Conservation (phyloP, 2,329 filamentous ascomycete species). For the Onygenales sp. region DNA sequence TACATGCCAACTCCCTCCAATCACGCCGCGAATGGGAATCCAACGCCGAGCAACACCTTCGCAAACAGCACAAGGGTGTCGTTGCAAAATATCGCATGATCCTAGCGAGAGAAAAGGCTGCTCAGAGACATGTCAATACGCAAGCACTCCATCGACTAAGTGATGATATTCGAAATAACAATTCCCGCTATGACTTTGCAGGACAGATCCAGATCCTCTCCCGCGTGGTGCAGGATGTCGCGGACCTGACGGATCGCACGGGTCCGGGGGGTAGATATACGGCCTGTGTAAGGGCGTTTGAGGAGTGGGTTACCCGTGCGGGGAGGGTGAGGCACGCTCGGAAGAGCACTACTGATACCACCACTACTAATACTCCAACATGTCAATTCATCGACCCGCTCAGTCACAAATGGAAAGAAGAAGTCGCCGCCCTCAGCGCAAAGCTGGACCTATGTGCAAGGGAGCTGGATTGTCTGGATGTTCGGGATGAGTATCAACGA, state of each 20-base stretch:
- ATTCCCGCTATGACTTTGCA: constrained; percentile 18
- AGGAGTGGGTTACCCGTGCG: constrained; percentile 26
- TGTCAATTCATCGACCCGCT: constrained; percentile 28
- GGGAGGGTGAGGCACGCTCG: constrained; percentile 16
- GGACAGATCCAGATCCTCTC: constrained; percentile 31
- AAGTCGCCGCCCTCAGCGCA: constrained; percentile 18
- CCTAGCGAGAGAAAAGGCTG: constrained; percentile 22
- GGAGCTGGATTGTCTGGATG: constrained; percentile 28
- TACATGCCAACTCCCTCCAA: constrained; percentile 24
- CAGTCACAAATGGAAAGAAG: constrained; percentile 24
- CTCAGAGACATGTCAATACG: constrained; percentile 24
- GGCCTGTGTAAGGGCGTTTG: constrained; percentile 22
- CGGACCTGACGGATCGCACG: constrained; percentile 18
- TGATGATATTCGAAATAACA: constrained; percentile 16
- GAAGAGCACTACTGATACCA: constrained; percentile 2
- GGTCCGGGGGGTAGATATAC: constrained; percentile 21
- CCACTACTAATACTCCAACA: background rate
- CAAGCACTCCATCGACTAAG: constrained; percentile 27
- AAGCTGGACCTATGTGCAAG: constrained; percentile 27
- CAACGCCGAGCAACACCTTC: constrained; percentile 21
- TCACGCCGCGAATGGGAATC: constrained; percentile 22
- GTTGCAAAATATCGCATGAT: constrained; percentile 24
- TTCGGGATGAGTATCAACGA: constrained; percentile 15
- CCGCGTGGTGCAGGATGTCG: constrained; percentile 29
- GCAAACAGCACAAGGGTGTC: constrained; percentile 25